Base-by-base conservation (phyloP, 345 rosid species). In the Citrus maxima region DNA sequence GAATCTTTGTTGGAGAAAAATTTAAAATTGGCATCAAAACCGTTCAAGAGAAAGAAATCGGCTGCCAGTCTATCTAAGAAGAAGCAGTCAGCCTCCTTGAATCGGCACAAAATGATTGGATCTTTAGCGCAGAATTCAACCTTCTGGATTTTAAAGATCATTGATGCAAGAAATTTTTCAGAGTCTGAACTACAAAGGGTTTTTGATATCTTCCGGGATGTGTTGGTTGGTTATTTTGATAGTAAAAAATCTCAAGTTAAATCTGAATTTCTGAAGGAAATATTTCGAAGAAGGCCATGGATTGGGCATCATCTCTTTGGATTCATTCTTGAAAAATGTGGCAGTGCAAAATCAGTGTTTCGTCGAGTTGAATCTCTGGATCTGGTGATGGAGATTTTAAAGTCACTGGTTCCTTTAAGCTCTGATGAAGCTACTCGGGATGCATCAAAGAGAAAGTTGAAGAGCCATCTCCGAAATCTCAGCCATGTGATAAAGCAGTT, bases 291-390 rank as follows among this genome's bases (percentile, higher is more conserved):
- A 84, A 84, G 89, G 80, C 93, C 92, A 37, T 89, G 95, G 94
- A 87, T 94, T 49, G 94, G 90, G 58, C 86, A 82, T 58, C 85
- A 79, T 67, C 88, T 91, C 42, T 87, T 93, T 12, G 87, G 88
- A 28, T 90, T 88, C 77, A 77, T 96, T 79, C 27, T 94, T 75
- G 97, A 92, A 73, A 93, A 89, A 46, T 89, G 92, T 71, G 85
- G 83, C 70, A 65, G 66, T 72, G 84, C 93, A 37, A 93, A 88
- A 78, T 87, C 88, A 16, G 98, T 89, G 49, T 96, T 86, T 67
- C 93, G 98, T n/a, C 88, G 88, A 70, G 88, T 92, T 54, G 97
- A 94, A 80, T 86, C 94, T 49, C 97, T 94, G 67, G 98, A 92
- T 73, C 58, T 93, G 82, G 89, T 94, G 73, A 78, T 85, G 55